Base-by-base conservation (phyloP, 2,329 filamentous ascomycete species). In the Aspergillus sergii region DNA sequence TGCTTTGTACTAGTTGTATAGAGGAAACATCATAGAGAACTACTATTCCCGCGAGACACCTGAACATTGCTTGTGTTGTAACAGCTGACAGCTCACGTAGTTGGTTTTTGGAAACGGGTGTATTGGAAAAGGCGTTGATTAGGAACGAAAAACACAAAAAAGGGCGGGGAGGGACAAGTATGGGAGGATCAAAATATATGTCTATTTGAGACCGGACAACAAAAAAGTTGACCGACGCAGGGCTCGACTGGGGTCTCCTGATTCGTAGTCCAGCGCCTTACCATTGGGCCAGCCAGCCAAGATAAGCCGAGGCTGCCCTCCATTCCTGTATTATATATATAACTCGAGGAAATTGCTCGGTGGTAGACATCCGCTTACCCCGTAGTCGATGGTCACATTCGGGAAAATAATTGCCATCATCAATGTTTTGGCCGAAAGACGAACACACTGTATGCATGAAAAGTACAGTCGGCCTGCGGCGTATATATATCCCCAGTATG, bases 261-360 rank as follows among this genome's bases (percentile, higher is more conserved):
- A 82, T 81, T 79, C 80, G 80, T 81, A 82, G 80, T 82, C 80
- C 81, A 81, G 78, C 80, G 79, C 80, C 79, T 81, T 82, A 76
- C 80, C 80, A 68, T 66, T 68, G 63, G 61, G 61, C 51, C 34
- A 55, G 51, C 51, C 28, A n/a, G 51, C 51, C 32, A 54, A 39
- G 32, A 10, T 53, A n/a, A n/a, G 23, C 23, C 23, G 23, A 26
- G 6, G 26, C 5, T 26, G 14, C 16, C 21, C 4, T 46, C 32
- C 3, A 12, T 23, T 14, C n/a, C 11, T 23, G n/a, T 46, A 12
- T 7, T 14, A 41, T 9, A 28, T 28, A 28, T 28, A n/a, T n/a
- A 41, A 19, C 14, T 7, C 5, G 16, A 16, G 16, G 6, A 16
- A 7, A 36, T 36, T 36, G 14, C 14, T 8, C 34, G 7, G 5